Base-by-base conservation (phyloP, 2,329 filamentous ascomycete genomes). In the Onygenales sp. region DNA sequence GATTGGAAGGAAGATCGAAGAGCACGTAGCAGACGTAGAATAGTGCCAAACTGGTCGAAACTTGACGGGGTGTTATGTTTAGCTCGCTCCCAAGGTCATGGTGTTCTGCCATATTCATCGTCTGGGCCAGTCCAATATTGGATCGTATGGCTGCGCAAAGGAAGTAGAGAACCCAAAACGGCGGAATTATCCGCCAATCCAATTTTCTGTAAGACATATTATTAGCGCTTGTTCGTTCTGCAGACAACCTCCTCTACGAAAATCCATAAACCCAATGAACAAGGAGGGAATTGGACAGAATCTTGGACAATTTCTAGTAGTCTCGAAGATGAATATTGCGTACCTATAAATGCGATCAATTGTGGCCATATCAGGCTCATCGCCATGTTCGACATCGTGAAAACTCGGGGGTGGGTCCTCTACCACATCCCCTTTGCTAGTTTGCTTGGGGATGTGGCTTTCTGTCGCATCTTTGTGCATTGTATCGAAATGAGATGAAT, bases 1-100 rank as follows among this genome's bases (percentile, higher is more conserved):
- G 77, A 67, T 95, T 95, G 5, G 89, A 93, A 0, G 90, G 90
- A 52, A 88, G 80, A 66, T 95, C 90, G 62, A 95, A 94, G 52
- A 95, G 71, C 56, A 95, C 89, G 70, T 95, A 95, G 64, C 88
- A 85, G 57, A 95, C 89, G 66, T 95, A 95, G 75, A 95, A 95
- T 13, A 95, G 77, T 3, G 90, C 88, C 41, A 95, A 75, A 48
- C 87, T 89, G 0, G 87, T 91, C 0, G 89, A 94, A 13, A 89
- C 84, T 69, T 95, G 85, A 62, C 86, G 87, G 8, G 84, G 71
- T 0, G 82, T 83, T 59, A 95, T 74, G 55, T 82, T 66, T 50
- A 95, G 78, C 39, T 86, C 79, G 2, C 81, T 80, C 60, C 80
- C 80, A n/a, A 95, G 81, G 65, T 93, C 85, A 66, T 95, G 89